Percentiles rank a stretch among this genome's conserved stretches.
Conservation (phyloP, 352 stramenopile genomes). For the Globisporangium irregulare region DNA sequence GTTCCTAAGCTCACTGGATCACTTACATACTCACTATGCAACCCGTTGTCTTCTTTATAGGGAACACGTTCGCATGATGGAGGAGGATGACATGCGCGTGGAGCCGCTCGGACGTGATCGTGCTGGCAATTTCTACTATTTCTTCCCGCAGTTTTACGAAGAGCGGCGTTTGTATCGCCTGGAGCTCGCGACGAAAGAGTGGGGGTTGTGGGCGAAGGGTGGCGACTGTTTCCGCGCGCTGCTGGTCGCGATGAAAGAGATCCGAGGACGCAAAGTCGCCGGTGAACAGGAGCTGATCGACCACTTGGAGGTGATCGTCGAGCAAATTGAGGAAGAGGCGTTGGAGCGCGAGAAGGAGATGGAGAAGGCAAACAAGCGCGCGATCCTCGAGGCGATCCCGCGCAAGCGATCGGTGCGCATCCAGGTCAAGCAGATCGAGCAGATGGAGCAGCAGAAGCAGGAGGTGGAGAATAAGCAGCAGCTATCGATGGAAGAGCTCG, state of each 20-base stretch:
- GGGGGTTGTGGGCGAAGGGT: conserved; percentile 77
- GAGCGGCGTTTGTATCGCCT: conserved; percentile 77
- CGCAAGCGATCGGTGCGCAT: conserved; percentile 80
- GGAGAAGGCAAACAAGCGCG: conserved; percentile 72
- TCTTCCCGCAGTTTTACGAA: conserved; percentile 86
- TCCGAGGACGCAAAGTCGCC: conserved; percentile 61
- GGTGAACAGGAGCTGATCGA: conserved; percentile 78
- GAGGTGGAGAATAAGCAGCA: conserved; percentile 53
- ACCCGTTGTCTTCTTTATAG: conserved; percentile 21
- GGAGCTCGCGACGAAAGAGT: conserved; percentile 41
- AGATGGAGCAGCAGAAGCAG: conserved; percentile 71
- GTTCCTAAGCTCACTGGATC: background rate
- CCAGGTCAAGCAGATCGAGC: conserved; percentile 82
- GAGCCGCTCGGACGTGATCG: conserved; percentile 74
- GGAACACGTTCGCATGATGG: conserved; percentile 84
- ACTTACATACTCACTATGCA: background rate
- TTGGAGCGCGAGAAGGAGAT: conserved; percentile 44
- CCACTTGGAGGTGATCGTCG: conserved; percentile 74
- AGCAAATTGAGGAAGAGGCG: conserved; percentile 73
- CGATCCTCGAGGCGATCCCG: conserved; percentile 81
- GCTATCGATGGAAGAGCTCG: conserved; percentile 58
- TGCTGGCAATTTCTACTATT: conserved; percentile 74
- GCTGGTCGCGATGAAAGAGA: conserved; percentile 50
- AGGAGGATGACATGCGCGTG: conserved; percentile 80
- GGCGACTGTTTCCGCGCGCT: conserved; percentile 58